Base-by-base conservation (phyloP, 495 filamentous ascomycete species). In the Penicilliopsis zonata region DNA sequence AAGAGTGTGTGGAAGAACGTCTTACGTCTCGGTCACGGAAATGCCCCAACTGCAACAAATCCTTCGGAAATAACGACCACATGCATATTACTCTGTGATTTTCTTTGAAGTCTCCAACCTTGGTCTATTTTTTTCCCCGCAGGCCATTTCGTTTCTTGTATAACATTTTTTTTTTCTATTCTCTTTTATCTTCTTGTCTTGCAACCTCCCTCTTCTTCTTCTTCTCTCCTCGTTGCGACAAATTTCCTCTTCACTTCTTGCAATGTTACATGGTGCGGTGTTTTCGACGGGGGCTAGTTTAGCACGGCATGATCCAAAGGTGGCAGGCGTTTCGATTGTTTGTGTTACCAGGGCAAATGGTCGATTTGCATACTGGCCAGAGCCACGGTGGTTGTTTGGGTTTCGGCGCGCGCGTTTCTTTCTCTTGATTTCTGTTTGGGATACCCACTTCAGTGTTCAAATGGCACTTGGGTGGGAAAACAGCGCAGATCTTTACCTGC, bases 1-100 rank as follows among this genome's bases (percentile, higher is more conserved):
- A 71, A 43, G 70, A 75, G 16, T 98, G 90, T 48, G 78, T 93
- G 16, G 83, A 93, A 33, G 78, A 87, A 46, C 78, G 86, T 31
- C 74, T 93, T 31, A 65, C 70, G 6, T 90, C 87, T 37, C 82
- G 90, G 20, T 86, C 83, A 50, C 74, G 90, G 36, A 96, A 96
- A 56, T 98, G 90, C 47, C 90, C 90, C 4, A 87, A 79, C 44
- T 98, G 90, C 63, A 80, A 78, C 51, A 77, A 77, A 53, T 75
- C 85, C 2, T 98, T 98, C 47, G 86, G 88, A 38, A 76, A 75
- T 43, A 83, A 78, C 40, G 90, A 98, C 54, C 72, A 80, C 37
- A 86, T 93, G 81, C 63, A 63, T 36, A 56, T 72, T 38, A 72
- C 67, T 29, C 55, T 72, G 18, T 72, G 48, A 65, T 47, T 24